Evolutionary conservation across 164 flowering plant species (phyloP), one percentile per base, ranked within the genome.

Genomic region (Liriodendron chinense): DNA sequence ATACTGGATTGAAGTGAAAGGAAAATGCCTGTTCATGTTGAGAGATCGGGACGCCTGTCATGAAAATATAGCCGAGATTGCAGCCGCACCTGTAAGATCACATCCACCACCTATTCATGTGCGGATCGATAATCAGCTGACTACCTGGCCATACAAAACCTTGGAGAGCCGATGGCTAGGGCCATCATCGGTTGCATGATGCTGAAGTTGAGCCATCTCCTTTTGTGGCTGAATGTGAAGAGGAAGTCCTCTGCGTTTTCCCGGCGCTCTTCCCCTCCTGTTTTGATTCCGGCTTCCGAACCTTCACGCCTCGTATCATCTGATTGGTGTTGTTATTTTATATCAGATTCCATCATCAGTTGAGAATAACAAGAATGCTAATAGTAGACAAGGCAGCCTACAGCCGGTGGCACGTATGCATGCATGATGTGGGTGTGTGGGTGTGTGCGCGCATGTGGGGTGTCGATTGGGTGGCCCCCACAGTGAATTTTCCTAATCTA

Each of bases 281-380:
- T 73, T 87, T 86, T 1, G 83, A 47, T 16, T 87, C 90, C 56
- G 82, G 82, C 75, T 88, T 93, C 12, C 91, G 80, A 26, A 93
- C 98, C 73, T 93, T 93, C 77, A 91, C 96, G 69, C 98, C 98
- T 83, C 98, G 80, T 72, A 93, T 93, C 92, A 93, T 78, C 97
- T 93, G 87, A 50, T 12, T 57, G 43, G 26, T 47, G 4, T 53
- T 20, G 14, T 48, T 34, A 13, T 61, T 10, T 13, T 26, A 65
- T 53, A 16, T 53, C 18, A 53, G 18, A 53, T 53, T 53, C 18
- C 59, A 53, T 53, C 59, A 12, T 10, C 20, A 12, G 18, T 12
- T 12, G 13, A 53, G 18, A 12, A 53, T 53, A 53, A 53, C 59
- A 53, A 1, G 18, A 53, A 53, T 53, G 59, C 13, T 12, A 53